Evolutionary conservation across 768 basidiomycete species (phyloP), one percentile per base, ranked within the genome.

Genomic region (Boletus rubroflammeus): DNA sequence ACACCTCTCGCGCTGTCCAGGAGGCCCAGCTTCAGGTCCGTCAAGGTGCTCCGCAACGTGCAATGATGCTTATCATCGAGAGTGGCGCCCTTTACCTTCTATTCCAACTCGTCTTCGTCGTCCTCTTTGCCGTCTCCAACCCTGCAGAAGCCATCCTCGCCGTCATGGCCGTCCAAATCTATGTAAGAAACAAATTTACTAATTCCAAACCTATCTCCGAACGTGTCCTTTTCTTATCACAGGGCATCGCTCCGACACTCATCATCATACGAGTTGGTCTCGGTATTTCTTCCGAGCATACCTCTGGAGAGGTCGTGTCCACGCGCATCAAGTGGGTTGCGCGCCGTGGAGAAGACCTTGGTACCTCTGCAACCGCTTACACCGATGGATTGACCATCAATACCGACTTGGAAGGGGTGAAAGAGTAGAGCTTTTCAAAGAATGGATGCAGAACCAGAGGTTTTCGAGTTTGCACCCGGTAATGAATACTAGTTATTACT

Each of bases 21-120:
- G 46, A 57, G 23, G 47, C 62, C 7, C 51, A 48, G 2, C 2
- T 62, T 15, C 46, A 59, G 11, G 38, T 64, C 50, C 53, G 51
- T 11, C 52, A 52, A 19, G 57, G 62, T 11, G 58, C 58, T 1
- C 53, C 63, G 4, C 62, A 53, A 34, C 65, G 51, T 19, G 75
- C 72, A 3, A 67, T 71, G 34, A 59, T 51, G 38, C 70, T 78
- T 51, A 58, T 76, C 54, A 48, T 77, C 50, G 76, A 77, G 60
- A 73, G 74, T 28, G 76, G 76, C 3, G 59, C 63, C 25, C 66
- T 77, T 38, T 77, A 75, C 61, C 66, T 77, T n/a, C 44, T 64
- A 21, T 66, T 65, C 42, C 76, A 78, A 44, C 53, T 78, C 38
- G 38, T 74, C n/a, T 74, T 76, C n/a, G 72, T 75, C 44, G 55